Base-by-base conservation (phyloP, 768 basidiomycete genomes). In the Auriculariales sp. region DNA sequence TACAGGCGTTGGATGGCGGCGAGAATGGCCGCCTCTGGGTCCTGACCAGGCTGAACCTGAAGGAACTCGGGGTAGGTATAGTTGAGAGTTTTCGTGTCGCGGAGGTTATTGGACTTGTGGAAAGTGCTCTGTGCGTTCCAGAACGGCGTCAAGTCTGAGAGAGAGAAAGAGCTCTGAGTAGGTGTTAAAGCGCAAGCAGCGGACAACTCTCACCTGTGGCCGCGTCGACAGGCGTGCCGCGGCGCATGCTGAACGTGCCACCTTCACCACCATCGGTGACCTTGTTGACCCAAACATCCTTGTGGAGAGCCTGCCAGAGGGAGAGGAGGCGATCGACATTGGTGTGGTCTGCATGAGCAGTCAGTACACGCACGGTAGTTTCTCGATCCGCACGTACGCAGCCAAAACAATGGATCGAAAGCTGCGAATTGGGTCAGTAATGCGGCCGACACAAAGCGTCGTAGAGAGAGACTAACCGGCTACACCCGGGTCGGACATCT, bases 51-150 rank as follows among this genome's bases (percentile, higher is more conserved):
- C 27, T 7, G 15, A 15, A 51, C 29, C 71, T 61, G 7, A 60
- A 62, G 47, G 69, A 75, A 73, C 30, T 76, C 74, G 10, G 74
- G 73, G 57, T 76, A 75, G 1, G 70, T 65, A 54, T 76, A 77
- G 28, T 67, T 63, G 12, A 75, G 58, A 7, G 54, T 55, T 4
- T 64, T 52, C 6, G 64, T 65, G 30, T 62, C 58, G 2, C 56
- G 49, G 42, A 45, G 22, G 6, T 57, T 57, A 0, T 62, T 28
- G 2, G 72, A 70, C 3, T 52, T 55, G 72, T 72, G 75, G 61
- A 65, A 73, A 4, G 53, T 58, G 3, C 52, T 53, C 34, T 65
- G 58, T 5, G 59, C 55, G 46, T 65, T 62, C 67, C 70, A 69
- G 66, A 75, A 76, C 22, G 74, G 73, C 3, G 71, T 68, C 12